These are phyloP conservation scores for Torrubiellomyces zombiae DNA, from an alignment of 2,329 filamentous ascomycete species.

Conservation along the genomic window DNA sequence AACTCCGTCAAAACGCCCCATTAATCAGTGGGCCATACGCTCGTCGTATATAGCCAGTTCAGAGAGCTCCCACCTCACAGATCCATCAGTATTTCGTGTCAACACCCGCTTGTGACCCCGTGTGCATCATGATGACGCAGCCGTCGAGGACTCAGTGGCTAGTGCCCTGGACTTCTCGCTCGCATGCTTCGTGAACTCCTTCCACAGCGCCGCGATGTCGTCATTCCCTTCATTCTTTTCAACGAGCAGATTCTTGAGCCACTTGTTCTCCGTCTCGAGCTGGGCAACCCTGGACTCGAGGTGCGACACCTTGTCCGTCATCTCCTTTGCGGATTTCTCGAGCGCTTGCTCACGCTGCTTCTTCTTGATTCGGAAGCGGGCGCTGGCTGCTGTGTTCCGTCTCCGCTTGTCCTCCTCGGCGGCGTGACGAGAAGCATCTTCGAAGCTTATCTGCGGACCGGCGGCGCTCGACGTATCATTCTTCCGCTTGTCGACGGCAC, in stretches of 20 bases:
- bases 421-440: constrained; percentile 54
- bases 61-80: too few relatives aligned
- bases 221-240: constrained; percentile 59
- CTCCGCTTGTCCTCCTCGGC: constrained; percentile 84
- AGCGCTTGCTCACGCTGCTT: constrained; percentile 84
- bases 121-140: too few relatives aligned
- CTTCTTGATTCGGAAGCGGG: constrained; percentile 87
- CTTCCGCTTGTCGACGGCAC: constrained; percentile 27
- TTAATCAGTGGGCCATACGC: too few relatives aligned
- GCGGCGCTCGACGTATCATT: constrained; percentile 22
- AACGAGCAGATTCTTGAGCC: constrained; percentile 64
- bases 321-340: constrained; percentile 67
- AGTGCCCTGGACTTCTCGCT: constrained; percentile 14
- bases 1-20: too few relatives aligned
- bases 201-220: constrained; percentile 31
- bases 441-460: constrained; percentile 36
- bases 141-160: constrained; percentile 10
- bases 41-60: too few relatives aligned
- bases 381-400: constrained; percentile 75
- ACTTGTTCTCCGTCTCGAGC: constrained; percentile 71
- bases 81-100: too few relatives aligned
- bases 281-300: constrained; percentile 60
- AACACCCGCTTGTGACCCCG: too few relatives aligned
- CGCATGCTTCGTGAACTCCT: constrained; percentile 29
- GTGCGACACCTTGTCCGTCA: constrained; percentile 58